These are phyloP conservation scores for Otatea glauca DNA, from an alignment of 176 grass and related monocot species.

Conservation along the genomic window DNA sequence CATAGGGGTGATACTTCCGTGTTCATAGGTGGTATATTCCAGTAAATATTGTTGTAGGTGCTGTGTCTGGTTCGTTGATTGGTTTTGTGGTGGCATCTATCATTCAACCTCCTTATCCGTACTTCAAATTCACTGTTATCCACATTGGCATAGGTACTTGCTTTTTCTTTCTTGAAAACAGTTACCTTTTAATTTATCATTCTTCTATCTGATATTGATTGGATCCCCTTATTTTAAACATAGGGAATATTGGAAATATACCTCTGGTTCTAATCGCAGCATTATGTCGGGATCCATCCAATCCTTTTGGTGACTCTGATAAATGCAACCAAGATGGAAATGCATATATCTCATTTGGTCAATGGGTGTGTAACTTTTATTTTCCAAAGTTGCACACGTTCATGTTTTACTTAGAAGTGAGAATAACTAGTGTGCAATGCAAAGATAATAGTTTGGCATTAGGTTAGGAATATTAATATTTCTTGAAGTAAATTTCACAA, in stretches of 20 bases:
- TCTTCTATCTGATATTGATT: conserved; percentile 2
- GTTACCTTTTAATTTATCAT: conserved; percentile 26
- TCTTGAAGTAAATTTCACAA: too few relatives aligned
- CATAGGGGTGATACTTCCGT: conserved; percentile 13
- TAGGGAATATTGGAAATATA: conserved; percentile 99
- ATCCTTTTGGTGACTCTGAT: conserved; percentile 92
- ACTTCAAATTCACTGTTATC: conserved; percentile 98
- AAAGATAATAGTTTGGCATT: conserved; percentile 10
- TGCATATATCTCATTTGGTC: conserved; percentile 98
- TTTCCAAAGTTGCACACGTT: neutral
- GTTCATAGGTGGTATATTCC: conserved; percentile 98
- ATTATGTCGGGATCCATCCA: conserved; percentile 85
- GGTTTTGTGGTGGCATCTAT: conserved; percentile 89
- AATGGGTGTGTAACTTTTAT: conserved; percentile 73
- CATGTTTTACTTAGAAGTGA: conserved; percentile 23
- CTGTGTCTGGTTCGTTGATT: conserved; percentile 82
- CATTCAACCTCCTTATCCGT: conserved; percentile 89
- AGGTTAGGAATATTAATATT: conserved; percentile 20
- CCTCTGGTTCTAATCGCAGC: conserved; percentile 94
- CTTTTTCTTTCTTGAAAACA: conserved; percentile 22
- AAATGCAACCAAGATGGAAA: conserved; percentile 98
- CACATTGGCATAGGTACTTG: conserved; percentile 90
- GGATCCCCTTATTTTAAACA: conserved; percentile 14
- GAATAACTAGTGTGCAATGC: conserved; percentile 23
- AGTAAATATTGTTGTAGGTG: conserved; percentile 82